Evolutionary conservation across 768 basidiomycete species (phyloP).

Genomic region (Hydnomerulius pinastri): DNA sequence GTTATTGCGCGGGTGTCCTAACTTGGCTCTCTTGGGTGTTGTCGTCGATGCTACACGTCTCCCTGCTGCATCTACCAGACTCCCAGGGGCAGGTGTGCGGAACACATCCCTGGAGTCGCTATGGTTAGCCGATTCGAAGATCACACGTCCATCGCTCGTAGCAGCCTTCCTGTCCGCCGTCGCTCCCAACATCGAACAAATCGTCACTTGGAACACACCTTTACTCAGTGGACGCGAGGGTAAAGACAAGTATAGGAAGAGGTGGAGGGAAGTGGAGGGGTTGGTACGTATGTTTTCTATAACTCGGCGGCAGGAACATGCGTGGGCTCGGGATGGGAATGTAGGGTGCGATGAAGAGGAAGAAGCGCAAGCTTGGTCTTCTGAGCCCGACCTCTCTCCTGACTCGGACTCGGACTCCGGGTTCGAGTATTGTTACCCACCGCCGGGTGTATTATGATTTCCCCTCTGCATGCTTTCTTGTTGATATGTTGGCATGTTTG

Average conservation of each 20-base stretch:
- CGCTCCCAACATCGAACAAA: slow-evolving; percentile 31
- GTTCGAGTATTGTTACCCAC: slow-evolving; percentile 28
- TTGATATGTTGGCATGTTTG: no score
- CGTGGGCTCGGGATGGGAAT: slow-evolving; percentile 7
- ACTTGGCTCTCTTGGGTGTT: slow-evolving; percentile 26
- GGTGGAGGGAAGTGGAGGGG: slow-evolving; percentile 27
- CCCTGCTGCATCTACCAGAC: slow-evolving; percentile 3
- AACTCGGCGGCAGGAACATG: slow-evolving; percentile 22
- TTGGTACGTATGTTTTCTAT: slow-evolving; percentile 22
- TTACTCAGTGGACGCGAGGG: slow-evolving; percentile 25
- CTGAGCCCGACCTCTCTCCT: slow-evolving; percentile 20
- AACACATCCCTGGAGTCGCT: slow-evolving; percentile 29
- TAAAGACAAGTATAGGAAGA: slow-evolving; percentile 23
- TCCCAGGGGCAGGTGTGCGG: slow-evolving; percentile 21
- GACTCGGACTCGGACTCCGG: slow-evolving; percentile 29
- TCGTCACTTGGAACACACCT: slow-evolving; percentile 32
- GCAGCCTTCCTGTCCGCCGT: slow-evolving; percentile 30
- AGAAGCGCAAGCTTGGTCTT: slow-evolving; percentile 17
- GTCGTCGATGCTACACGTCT: slow-evolving; percentile 30
- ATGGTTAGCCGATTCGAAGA: slow-evolving; percentile 29
- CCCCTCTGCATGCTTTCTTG: no score
- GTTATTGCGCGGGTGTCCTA: slow-evolving; percentile 23
- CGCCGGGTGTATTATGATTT: slow-evolving; percentile 1
- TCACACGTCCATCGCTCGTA: slow-evolving; percentile 28
- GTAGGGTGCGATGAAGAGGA: slow-evolving; percentile 8